phyloP scores from a whole-genome alignment of 441 rosid species.

The Euphorbia celastroides region DNA sequence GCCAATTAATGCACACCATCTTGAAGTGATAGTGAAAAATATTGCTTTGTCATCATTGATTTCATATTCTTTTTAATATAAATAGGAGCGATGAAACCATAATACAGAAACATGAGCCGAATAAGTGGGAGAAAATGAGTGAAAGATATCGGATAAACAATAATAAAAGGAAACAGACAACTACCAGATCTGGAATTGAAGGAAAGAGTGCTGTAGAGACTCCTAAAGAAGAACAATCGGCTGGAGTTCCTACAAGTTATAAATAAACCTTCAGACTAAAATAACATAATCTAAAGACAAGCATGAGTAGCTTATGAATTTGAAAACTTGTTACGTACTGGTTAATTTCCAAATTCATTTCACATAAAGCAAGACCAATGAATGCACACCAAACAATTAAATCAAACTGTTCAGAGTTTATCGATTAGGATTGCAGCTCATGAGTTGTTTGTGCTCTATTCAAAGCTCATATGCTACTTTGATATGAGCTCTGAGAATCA shows the following conservation, averaged over 20 bases:
- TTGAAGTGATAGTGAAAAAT: not conserved
- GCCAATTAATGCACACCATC: not conserved
- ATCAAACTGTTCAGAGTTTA: too few relatives aligned
- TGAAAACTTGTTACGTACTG: not conserved
- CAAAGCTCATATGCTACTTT: too few relatives aligned
- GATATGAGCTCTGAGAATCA: too few relatives aligned
- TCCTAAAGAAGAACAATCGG: conserved; percentile 79
- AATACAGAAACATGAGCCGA: not conserved
- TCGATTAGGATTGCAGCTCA: too few relatives aligned
- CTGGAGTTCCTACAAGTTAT: conserved; percentile 73
- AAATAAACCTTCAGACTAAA: conserved; percentile 1
- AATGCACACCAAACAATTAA: too few relatives aligned
- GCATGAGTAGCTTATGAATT: too few relatives aligned
- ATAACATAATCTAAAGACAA: too few relatives aligned
- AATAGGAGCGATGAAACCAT: not conserved
- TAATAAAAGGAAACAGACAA: conserved; percentile 11
- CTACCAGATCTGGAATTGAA: conserved; percentile 69
- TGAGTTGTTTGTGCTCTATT: too few relatives aligned
- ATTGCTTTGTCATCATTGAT: not conserved
- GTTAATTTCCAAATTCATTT: too few relatives aligned
- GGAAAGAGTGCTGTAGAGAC: conserved; percentile 65
- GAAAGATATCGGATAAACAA: not conserved
- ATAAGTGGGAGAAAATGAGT: too few relatives aligned
- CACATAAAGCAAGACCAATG: too few relatives aligned
- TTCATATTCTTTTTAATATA: not conserved